phyloP scores from a whole-genome alignment of 1,284 basidiomycete species.

The Cronartium ribicola region DNA sequence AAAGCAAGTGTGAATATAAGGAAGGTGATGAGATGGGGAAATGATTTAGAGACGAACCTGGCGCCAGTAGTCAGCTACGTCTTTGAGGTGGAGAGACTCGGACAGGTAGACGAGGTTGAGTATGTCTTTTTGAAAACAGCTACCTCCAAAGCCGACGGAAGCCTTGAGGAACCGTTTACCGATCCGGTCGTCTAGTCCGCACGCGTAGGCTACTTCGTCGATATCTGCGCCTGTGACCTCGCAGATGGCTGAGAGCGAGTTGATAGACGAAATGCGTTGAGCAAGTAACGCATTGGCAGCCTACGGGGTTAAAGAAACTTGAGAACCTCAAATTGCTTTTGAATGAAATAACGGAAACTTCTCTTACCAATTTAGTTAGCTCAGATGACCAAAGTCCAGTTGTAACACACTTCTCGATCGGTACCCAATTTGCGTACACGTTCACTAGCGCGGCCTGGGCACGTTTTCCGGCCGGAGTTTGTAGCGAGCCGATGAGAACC shows the following conservation, averaged over 20 bases:
- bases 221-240: conserved; percentile 99
- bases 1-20: neutral
- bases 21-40: neutral
- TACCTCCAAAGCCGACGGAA: conserved; percentile 93
- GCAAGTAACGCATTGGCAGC: conserved; percentile 99
- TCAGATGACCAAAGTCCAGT: conserved; percentile 99
- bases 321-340: neutral
- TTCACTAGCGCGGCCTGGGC: conserved; percentile 71
- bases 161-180: conserved; percentile 95
- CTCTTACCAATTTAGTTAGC: conserved; percentile 74
- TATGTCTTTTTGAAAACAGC: conserved; percentile 99
- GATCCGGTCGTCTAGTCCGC: conserved; percentile 86
- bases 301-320: conserved; percentile 41
- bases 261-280: conserved; percentile 90
- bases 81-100: conserved; percentile 86
- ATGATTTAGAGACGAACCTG: conserved; percentile 47
- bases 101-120: conserved; percentile 96
- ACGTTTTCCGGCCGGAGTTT: conserved; percentile 73
- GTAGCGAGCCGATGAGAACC: conserved; percentile 92
- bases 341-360: neutral
- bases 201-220: conserved; percentile 91
- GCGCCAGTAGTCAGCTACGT: conserved; percentile 95
- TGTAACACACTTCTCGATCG: conserved; percentile 74
- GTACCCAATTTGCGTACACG: conserved; percentile 95
- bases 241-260: conserved; percentile 96